Evolutionary conservation across 1,139 yeast genomes (phyloP), one percentile per base, ranked within the genome.

Genomic region (Scheffersomyces illinoinensis): DNA sequence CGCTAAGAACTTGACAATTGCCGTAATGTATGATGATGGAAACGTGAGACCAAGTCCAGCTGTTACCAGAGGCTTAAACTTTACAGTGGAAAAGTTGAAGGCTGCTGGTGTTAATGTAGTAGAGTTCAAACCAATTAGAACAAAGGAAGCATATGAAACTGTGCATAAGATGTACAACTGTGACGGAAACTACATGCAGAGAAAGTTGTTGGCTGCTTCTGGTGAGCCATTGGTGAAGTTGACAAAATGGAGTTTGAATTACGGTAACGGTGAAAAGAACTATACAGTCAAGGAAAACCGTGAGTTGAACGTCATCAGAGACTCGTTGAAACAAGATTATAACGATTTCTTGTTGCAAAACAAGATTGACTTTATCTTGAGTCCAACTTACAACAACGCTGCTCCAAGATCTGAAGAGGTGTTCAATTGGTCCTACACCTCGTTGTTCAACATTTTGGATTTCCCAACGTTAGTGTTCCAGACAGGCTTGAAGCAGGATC

Each of bases 371-470:
- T 85, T 88, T 66, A 80, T 90, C 58, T 74, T 91, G 55, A 79
- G 88, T 56, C 96, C 96, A 54, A 81, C 87, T 5, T 87, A 88
- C 69, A 85, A 84, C 60, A 90, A 90, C 60, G 90, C 88, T 57
- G 93, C 96, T 5, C 92, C 93, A 21, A 83, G 81, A 56, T 85
- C 88, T 19, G 87, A 85, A 54, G 82, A 84, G 57, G 83, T 89
- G 14, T 84, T 83, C 69, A 88, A 88, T 73, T 89, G 96, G 95
- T 88, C 91, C 4, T 89, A 89, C 75, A 88, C 93, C 14, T 73
- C 91, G 0, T 81, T 89, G 64, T 89, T 86, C 80, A 88, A 88
- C 69, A 69, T 88, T 58, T 73, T 87, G 63, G 92, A 88, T 68
- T 78, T 85, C 66, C 90, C 92, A 54, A 80, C 87, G 50, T 81